Evolutionary conservation across 495 filamentous ascomycete species (phyloP).

Genomic region (Penicillium roqueforti): DNA sequence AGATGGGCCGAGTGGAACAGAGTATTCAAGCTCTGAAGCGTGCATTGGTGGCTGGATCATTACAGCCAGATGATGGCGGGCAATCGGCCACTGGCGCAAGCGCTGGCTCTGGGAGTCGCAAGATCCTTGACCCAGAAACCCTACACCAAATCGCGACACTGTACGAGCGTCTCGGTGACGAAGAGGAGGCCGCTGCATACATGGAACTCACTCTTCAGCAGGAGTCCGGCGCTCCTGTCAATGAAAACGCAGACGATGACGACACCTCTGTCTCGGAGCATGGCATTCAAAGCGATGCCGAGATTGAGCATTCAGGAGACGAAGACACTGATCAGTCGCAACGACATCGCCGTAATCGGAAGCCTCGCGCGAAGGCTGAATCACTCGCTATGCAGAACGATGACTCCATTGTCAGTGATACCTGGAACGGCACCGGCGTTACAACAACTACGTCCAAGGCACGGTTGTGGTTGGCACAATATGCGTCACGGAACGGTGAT

Average conservation of each 20-base stretch:
- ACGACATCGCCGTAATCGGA: constrained; percentile 19
- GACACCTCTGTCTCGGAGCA: constrained; percentile 23
- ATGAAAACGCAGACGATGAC: constrained; percentile 32
- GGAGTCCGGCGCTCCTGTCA: constrained; percentile 55
- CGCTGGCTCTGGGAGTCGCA: constrained; percentile 26
- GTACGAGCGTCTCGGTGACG: constrained; percentile 73
- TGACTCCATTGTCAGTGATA: constrained; percentile 41
- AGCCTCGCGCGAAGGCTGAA: constrained; percentile 20
- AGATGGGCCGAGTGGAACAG: constrained; percentile 75
- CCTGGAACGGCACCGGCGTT: constrained; percentile 62
- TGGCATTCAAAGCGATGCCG: constrained; percentile 25
- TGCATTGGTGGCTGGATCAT: constrained; percentile 76
- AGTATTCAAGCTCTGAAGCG: constrained; percentile 94
- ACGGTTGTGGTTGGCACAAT: constrained; percentile 87
- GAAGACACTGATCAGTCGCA: constrained; percentile 21
- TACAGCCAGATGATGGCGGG: constrained; percentile 59
- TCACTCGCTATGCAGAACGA: constrained; percentile 49
- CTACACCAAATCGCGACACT: constrained; percentile 84
- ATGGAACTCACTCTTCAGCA: constrained; percentile 95
- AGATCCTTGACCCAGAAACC: constrained; percentile 81
- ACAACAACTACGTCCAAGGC: constrained; percentile 88
- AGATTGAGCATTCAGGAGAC: constrained; percentile 43
- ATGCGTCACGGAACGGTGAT: constrained; percentile 69
- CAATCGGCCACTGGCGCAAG: constrained; percentile 17
- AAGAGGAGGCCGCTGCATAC: constrained; percentile 77